Evolutionary conservation across 2,329 filamentous ascomycete genomes (phyloP).

Genomic region (Xylariaceae sp.): DNA sequence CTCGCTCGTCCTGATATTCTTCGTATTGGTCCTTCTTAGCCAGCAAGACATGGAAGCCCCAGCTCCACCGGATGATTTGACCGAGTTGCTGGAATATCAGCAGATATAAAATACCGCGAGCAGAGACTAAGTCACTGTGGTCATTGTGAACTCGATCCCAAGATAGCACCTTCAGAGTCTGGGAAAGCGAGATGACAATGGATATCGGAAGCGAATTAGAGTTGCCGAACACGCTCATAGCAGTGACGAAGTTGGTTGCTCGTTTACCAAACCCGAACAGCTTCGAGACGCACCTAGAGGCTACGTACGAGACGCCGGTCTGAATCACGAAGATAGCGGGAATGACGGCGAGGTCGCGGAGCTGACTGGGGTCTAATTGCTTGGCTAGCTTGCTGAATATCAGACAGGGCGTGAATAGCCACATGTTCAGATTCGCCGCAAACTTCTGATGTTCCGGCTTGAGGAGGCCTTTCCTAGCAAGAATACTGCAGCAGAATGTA

Average conservation of each 20-base stretch:
- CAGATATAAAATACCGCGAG: slow-evolving; percentile 89
- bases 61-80: slow-evolving; percentile 93
- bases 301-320: slow-evolving; percentile 77
- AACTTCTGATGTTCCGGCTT: slow-evolving; percentile 96
- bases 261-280: slow-evolving; percentile 77
- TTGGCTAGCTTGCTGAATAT: slow-evolving; percentile 97
- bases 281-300: slow-evolving; percentile 65
- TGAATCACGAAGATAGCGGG: slow-evolving; percentile 90
- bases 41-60: slow-evolving; percentile 94
- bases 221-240: slow-evolving; percentile 97
- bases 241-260: slow-evolving; percentile 88
- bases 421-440: slow-evolving; percentile 90
- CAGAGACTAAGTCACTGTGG: slow-evolving; percentile 90
- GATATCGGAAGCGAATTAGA: slow-evolving; percentile 98
- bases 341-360: slow-evolving; percentile 86
- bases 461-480: slow-evolving; percentile 86
- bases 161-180: slow-evolving; percentile 85
- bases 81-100: slow-evolving; percentile 97
- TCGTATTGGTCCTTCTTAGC: slow-evolving; percentile 72
- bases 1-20: slow-evolving; percentile 52
- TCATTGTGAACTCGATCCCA: slow-evolving; percentile 90
- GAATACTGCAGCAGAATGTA: slow-evolving; percentile 43
- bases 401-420: slow-evolving; percentile 92
- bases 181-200: slow-evolving; percentile 85
- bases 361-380: slow-evolving; percentile 85